phyloP scores from a whole-genome alignment of 225 moss, liverwort and hornwort species.

The Rhytidiadelphus loreus region DNA sequence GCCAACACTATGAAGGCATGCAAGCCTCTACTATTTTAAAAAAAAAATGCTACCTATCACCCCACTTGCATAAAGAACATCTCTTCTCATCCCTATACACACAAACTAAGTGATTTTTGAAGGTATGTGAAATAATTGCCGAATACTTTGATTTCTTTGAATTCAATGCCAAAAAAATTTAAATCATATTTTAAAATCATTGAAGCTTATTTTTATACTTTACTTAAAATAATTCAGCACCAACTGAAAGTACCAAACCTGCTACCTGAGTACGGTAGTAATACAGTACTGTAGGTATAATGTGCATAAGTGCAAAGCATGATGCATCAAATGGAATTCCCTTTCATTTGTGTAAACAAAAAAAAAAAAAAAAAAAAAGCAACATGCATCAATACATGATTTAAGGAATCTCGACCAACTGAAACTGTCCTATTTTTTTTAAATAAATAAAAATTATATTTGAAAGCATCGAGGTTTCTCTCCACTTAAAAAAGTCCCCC shows the following conservation, averaged over 20 bases:
- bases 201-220: neutral
- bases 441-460: too few relatives aligned
- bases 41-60: fast-evolving
- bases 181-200: neutral
- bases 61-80: neutral
- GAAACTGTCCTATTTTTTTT: neutral
- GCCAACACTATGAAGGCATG: fast-evolving
- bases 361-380: too few relatives aligned
- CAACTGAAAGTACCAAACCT: too few relatives aligned
- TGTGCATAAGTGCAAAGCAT: neutral
- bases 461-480: fast-evolving
- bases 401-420: too few relatives aligned
- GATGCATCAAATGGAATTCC: neutral
- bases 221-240: neutral
- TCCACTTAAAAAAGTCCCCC: neutral
- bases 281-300: neutral
- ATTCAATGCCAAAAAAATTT: too few relatives aligned
- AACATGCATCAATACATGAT: neutral
- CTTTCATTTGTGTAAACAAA: too few relatives aligned
- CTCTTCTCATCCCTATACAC: too few relatives aligned
- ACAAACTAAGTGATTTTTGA: neutral
- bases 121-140: fast-evolving
- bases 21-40: neutral
- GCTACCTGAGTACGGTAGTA: neutral
- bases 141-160: neutral